These are phyloP conservation scores for Lichtheimia ramosa DNA, from an alignment of 371 early-diverging fungal species.

Conservation along the genomic window DNA sequence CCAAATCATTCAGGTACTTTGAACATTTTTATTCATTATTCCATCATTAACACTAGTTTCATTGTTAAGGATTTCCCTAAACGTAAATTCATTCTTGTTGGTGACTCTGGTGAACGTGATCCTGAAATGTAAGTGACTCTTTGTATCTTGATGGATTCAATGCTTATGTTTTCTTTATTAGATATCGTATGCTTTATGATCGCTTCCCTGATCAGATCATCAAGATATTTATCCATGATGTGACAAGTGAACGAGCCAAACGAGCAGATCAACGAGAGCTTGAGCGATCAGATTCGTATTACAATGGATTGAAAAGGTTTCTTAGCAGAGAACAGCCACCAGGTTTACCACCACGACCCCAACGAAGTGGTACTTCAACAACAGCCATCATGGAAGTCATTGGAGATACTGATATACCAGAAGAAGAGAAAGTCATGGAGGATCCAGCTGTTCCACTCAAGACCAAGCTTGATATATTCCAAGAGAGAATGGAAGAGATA, in stretches of 20 bases:
- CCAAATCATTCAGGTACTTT: constrained; percentile 29
- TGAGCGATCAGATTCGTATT: constrained; percentile 27
- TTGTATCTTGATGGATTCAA: neutral
- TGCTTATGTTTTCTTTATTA: constrained; percentile 6
- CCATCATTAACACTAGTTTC: neutral
- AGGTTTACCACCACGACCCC: constrained; percentile 2
- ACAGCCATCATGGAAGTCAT: constrained; percentile 43
- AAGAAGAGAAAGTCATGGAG: constrained; percentile 24
- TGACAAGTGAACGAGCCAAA: constrained; percentile 45
- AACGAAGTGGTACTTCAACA: constrained; percentile 16
- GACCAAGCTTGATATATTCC: constrained; percentile 39
- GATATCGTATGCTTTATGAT: constrained; percentile 47
- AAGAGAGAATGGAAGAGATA: constrained; percentile 36
- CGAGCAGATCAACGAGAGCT: constrained; percentile 26
- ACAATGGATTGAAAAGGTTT: constrained; percentile 24
- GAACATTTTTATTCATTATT: neutral
- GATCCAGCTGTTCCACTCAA: constrained; percentile 32
- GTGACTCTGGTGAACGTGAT: constrained; percentile 73
- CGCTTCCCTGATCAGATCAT: constrained; percentile 53
- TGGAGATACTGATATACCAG: constrained; percentile 35
- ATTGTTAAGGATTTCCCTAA: constrained; percentile 42
- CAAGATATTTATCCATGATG: constrained; percentile 71
- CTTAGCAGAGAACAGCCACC: constrained; percentile 24
- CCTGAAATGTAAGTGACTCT: constrained; percentile 52
- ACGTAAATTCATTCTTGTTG: constrained; percentile 68